Percentiles rank a stretch among this genome's conserved stretches.
Conservation (phyloP, 164 flowering plant genomes). For the Aristolochia fimbriata region DNA sequence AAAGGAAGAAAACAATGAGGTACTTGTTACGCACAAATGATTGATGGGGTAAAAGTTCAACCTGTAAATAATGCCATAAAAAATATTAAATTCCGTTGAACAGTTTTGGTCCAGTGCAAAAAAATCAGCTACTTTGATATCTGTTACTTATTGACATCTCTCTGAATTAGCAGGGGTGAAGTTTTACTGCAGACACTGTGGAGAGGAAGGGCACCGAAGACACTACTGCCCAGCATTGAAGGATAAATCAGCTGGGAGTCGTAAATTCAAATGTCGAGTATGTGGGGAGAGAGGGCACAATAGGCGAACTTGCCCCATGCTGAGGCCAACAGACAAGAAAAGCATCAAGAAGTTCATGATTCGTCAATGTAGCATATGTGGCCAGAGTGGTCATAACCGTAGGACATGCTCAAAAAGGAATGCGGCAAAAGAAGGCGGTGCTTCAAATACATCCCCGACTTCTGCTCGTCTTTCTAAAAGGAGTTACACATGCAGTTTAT, state of each 20-base stretch:
- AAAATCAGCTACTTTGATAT: not conserved
- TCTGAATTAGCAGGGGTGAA: slow-evolving; percentile 40
- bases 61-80: not conserved
- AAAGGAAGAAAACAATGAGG: not conserved
- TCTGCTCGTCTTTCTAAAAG: not conserved
- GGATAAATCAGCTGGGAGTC: slow-evolving; percentile 20
- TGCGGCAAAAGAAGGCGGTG: slow-evolving; percentile 1
- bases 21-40: not conserved
- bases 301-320: slow-evolving; percentile 53
- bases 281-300: slow-evolving; percentile 86
- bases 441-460: not conserved
- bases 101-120: not conserved
- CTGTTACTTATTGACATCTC: not conserved
- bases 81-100: not conserved
- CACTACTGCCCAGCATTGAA: slow-evolving; percentile 68
- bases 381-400: slow-evolving; percentile 38
- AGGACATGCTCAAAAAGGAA: slow-evolving; percentile 34
- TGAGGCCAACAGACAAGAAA: slow-evolving; percentile 17
- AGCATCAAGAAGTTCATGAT: slow-evolving; percentile 1
- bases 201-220: slow-evolving; percentile 76
- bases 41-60: not conserved
- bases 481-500: slow-evolving; percentile 26
- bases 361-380: slow-evolving; percentile 33
- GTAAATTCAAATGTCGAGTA: slow-evolving; percentile 41
- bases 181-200: slow-evolving; percentile 69